Evolutionary conservation across 1,284 basidiomycete species (phyloP).

Genomic region (Cutaneotrichosporon sp.): DNA sequence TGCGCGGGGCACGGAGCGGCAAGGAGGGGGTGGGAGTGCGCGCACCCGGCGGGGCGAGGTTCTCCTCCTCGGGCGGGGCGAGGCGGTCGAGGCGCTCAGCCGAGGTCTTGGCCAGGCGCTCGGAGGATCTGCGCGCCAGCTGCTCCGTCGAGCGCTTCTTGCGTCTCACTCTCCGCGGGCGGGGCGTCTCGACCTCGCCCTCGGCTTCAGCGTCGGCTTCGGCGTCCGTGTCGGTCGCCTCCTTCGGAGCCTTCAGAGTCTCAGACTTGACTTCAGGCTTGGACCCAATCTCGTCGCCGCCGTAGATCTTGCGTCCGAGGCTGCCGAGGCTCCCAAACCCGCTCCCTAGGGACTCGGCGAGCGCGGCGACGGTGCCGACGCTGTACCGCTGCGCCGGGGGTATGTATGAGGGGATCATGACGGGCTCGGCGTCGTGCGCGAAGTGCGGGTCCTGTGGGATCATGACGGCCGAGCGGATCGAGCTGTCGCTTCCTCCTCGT

Average conservation of each 20-base stretch:
- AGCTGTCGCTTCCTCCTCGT: slow-evolving; percentile 83
- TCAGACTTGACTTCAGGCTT: too few species aligned
- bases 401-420: background rate
- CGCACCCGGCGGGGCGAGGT: background rate
- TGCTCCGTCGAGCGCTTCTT: background rate
- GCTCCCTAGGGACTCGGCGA: slow-evolving; percentile 1
- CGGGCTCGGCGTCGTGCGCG: background rate
- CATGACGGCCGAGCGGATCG: slow-evolving; percentile 79
- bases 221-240: background rate
- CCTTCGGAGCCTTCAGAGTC: background rate
- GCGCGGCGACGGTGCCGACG: background rate
- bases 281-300: background rate
- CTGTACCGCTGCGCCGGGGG: background rate
- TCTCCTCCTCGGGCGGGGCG: background rate
- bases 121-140: background rate
- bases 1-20: background rate
- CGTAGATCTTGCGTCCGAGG: background rate
- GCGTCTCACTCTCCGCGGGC: background rate
- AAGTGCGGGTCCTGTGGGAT: background rate
- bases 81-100: background rate
- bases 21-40: background rate
- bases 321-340: background rate
- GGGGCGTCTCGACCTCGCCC: background rate
- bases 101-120: background rate
- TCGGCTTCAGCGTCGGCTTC: slow-evolving; percentile 4